phyloP scores from a whole-genome alignment of 2,329 filamentous ascomycete genomes.

The Phaeosphaeria sp. region DNA sequence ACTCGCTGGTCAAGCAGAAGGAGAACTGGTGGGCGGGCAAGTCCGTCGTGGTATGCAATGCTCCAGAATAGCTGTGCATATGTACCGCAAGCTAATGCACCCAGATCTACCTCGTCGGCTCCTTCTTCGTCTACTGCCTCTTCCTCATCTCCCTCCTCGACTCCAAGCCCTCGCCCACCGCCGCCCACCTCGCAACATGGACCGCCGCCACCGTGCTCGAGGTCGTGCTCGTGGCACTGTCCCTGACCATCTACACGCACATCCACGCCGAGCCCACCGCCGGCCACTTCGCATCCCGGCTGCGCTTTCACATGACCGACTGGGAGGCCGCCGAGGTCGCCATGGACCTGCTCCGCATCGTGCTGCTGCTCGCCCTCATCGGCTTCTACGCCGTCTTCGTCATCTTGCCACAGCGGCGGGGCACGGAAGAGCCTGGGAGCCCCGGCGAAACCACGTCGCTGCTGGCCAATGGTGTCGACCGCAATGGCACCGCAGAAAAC shows the following conservation, averaged over 20 bases:
- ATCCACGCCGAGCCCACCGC: constrained; percentile 70
- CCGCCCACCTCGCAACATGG: constrained; percentile 84
- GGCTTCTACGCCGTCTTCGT: constrained; percentile 66
- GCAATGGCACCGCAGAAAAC: constrained; percentile 54
- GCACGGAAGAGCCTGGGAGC: constrained; percentile 28
- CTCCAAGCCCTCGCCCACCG: constrained; percentile 78
- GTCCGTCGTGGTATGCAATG: constrained; percentile 70
- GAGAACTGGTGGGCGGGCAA: constrained; percentile 85
- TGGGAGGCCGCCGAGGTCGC: constrained; percentile 72
- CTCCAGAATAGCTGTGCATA: not conserved
- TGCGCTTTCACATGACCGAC: constrained; percentile 52
- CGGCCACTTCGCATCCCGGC: constrained; percentile 19
- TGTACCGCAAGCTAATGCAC: constrained; percentile 22
- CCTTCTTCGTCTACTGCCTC: constrained; percentile 86
- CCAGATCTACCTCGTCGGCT: constrained; percentile 84
- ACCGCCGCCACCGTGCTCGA: constrained; percentile 75
- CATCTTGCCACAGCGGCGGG: constrained; percentile 37
- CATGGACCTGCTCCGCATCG: constrained; percentile 72
- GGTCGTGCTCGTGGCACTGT: constrained; percentile 71
- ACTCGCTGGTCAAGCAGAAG: constrained; percentile 71
- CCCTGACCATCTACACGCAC: constrained; percentile 71
- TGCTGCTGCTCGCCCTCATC: constrained; percentile 67
- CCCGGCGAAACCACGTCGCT: constrained; percentile 69
- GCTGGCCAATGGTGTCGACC: constrained; percentile 56
- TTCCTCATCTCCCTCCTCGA: constrained; percentile 87